A percentile compares a stretch with the other conserved stretches of the same genome.
Conservation (phyloP, 306 rosid species). For the Senna siamea region DNA sequence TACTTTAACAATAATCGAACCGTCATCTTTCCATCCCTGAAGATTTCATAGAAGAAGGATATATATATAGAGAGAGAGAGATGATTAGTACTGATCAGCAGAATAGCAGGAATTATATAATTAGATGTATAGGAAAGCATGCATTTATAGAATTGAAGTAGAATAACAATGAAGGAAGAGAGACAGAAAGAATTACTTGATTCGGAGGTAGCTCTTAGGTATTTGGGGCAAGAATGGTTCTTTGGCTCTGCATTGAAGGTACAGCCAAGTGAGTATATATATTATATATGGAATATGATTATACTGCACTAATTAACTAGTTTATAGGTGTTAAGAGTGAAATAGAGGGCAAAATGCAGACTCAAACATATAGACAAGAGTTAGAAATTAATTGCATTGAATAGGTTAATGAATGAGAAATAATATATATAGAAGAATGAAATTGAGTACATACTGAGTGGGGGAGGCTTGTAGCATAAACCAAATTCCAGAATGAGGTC, state of each 20-base stretch:
- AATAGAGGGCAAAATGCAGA: no score
- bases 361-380: no score
- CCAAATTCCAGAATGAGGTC: constrained; percentile 97
- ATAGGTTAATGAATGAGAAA: no score
- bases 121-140: not conserved
- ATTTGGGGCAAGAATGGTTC: constrained; percentile 91
- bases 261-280: constrained; percentile 11
- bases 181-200: constrained; percentile 57
- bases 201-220: constrained; percentile 88
- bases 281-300: not conserved
- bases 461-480: constrained; percentile 89
- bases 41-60: constrained; percentile 26
- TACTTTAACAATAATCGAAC: constrained; percentile 88
- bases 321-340: no score
- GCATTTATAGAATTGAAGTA: constrained; percentile 5
- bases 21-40: constrained; percentile 93
- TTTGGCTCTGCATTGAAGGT: constrained; percentile 63
- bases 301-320: not conserved
- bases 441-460: constrained; percentile 66
- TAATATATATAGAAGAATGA: no score
- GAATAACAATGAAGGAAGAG: not conserved
- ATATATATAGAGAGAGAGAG: constrained; percentile 16
- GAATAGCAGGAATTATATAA: not conserved
- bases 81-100: not conserved
- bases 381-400: no score